A percentile compares a stretch with the other conserved stretches of the same genome.
Conservation (phyloP, 305 asterid species). For the Fraxinus dipetala region DNA sequence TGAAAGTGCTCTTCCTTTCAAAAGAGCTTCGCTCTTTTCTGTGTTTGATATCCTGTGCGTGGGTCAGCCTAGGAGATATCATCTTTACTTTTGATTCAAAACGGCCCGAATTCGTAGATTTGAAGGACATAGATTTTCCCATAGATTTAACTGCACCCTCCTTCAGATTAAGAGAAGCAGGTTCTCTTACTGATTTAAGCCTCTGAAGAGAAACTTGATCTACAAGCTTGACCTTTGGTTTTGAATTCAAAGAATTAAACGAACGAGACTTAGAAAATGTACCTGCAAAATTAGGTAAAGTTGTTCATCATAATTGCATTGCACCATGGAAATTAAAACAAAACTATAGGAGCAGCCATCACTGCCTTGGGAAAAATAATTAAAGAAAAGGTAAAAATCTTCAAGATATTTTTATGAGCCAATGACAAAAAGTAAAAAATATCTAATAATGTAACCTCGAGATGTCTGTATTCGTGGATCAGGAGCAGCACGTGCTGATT, state of each 20-base stretch:
- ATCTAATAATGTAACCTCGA: slow-evolving; percentile 42
- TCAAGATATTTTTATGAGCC: slow-evolving; percentile 14
- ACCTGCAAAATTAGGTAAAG: slow-evolving; percentile 45
- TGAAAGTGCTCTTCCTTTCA: slow-evolving; percentile 66
- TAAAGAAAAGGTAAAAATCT: not conserved
- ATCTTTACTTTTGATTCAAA: slow-evolving; percentile 66
- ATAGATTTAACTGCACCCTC: slow-evolving; percentile 57
- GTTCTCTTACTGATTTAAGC: slow-evolving; percentile 62
- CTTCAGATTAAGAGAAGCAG: slow-evolving; percentile 46
- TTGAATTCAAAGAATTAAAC: slow-evolving; percentile 60
- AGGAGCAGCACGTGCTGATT: slow-evolving; percentile 45
- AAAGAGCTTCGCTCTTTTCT: slow-evolving; percentile 51
- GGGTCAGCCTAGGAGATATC: slow-evolving; percentile 62
- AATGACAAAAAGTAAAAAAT: slow-evolving; percentile 13
- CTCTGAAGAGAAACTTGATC: slow-evolving; percentile 63
- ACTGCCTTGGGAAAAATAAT: slow-evolving; percentile 6
- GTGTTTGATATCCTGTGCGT: slow-evolving; percentile 46
- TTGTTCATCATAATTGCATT: not conserved
- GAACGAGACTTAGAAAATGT: slow-evolving; percentile 69
- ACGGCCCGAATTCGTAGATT: slow-evolving; percentile 47
- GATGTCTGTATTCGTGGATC: slow-evolving; percentile 40
- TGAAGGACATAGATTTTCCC: slow-evolving; percentile 73
- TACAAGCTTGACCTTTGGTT: slow-evolving; percentile 66
- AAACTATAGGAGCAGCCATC: slow-evolving; percentile 3
- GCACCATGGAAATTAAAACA: slow-evolving; percentile 11